These are phyloP conservation scores for Zopfochytrium polystomum DNA, from an alignment of 371 early-diverging fungal species.

Conservation along the genomic window DNA sequence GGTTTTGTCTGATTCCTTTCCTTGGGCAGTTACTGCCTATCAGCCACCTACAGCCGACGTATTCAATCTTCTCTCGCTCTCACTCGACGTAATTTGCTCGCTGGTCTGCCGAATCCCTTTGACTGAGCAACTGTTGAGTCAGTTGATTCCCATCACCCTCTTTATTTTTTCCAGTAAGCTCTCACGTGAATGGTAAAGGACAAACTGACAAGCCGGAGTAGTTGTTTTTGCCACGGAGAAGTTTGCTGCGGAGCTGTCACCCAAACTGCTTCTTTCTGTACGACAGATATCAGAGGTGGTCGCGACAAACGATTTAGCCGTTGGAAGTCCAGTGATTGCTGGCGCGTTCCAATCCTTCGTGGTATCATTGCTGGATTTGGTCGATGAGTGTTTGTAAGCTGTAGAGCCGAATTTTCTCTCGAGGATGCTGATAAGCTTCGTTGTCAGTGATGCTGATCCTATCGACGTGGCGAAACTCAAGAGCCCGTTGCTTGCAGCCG, in stretches of 20 bases:
- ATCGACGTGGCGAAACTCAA: constrained; percentile 15
- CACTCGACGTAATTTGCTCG: constrained; percentile 24
- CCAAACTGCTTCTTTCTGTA: constrained; percentile 17
- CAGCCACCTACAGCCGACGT: constrained; percentile 17
- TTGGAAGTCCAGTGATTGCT: background rate
- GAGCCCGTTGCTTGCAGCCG: constrained; percentile 25
- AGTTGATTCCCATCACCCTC: constrained; percentile 16
- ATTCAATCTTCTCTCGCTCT: constrained; percentile 9
- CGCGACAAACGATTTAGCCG: background rate
- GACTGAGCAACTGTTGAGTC: background rate
- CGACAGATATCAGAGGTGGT: constrained; percentile 12
- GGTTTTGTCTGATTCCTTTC: background rate
- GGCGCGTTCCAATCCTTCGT: constrained; percentile 11
- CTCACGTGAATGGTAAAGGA: background rate
- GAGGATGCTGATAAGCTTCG: background rate
- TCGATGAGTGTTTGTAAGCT: constrained; percentile 18
- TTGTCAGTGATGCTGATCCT: background rate
- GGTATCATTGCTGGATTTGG: constrained; percentile 19
- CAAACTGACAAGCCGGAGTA: background rate
- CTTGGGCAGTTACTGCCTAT: constrained; percentile 9
- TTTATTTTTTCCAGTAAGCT: constrained; percentile 27
- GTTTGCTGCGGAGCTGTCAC: constrained; percentile 24
- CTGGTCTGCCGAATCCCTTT: constrained; percentile 2
- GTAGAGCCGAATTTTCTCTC: background rate
- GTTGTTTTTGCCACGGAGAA: constrained; percentile 22